Conservation (phyloP, 1,284 basidiomycete genomes). For the Rugosomyces carneus region DNA sequence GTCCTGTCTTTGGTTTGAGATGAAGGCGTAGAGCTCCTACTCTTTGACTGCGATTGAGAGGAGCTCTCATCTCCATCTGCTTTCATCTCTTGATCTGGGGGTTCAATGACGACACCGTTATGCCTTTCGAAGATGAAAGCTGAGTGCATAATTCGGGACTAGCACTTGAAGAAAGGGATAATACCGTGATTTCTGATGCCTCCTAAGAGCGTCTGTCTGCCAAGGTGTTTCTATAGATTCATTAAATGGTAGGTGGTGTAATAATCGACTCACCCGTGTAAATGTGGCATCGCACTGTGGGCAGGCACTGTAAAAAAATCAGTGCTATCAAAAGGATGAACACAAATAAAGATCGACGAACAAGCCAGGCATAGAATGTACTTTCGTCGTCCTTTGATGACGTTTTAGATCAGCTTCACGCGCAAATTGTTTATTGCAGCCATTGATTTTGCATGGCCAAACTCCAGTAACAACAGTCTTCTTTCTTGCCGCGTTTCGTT, state of each 20-base stretch:
- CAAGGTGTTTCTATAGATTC: slow-evolving; percentile 7
- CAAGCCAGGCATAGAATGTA: slow-evolving; percentile 66
- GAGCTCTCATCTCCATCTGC: slow-evolving; percentile 27
- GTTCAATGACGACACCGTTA: slow-evolving; percentile 61
- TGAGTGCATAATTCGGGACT: slow-evolving; percentile 3
- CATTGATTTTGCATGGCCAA: slow-evolving; percentile 74
- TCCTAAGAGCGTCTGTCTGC: slow-evolving; percentile 53
- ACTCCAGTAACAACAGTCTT: slow-evolving; percentile 45
- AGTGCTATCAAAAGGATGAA: slow-evolving; percentile 5
- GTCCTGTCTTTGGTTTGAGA: slow-evolving; percentile 37
- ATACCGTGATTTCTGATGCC: slow-evolving; percentile 65
- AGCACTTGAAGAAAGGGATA: slow-evolving; percentile 12
- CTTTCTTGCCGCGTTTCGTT: slow-evolving; percentile 33
- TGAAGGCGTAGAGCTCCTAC: slow-evolving; percentile 44
- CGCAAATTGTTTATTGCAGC: slow-evolving; percentile 71
- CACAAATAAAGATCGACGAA: slow-evolving; percentile 31
- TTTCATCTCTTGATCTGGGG: slow-evolving; percentile 27
- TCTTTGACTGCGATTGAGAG: slow-evolving; percentile 40
- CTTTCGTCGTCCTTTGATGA: slow-evolving; percentile 70
- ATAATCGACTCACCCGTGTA: slow-evolving; percentile 49
- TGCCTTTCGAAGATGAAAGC: slow-evolving; percentile 35
- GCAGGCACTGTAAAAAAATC: slow-evolving; percentile 43
- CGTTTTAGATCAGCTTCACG: slow-evolving; percentile 73
- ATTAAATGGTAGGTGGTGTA: slow-evolving; percentile 5
- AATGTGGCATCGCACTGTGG: slow-evolving; percentile 74